phyloP scores from a whole-genome alignment of 2,329 filamentous ascomycete genomes.

The Aspergillus jensenii region DNA sequence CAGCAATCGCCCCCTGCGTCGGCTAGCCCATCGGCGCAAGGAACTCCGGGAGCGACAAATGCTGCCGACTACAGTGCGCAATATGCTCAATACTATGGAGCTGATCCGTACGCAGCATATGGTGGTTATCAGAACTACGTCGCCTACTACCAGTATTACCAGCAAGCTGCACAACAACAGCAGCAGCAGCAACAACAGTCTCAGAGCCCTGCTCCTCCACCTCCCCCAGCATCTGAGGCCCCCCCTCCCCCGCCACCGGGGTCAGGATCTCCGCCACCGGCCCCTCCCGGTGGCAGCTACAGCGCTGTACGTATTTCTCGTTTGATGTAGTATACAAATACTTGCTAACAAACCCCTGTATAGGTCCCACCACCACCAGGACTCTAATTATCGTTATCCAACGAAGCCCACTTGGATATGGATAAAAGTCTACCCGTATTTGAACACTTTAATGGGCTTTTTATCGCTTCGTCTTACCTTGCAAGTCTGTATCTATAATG shows the following conservation, averaged over 20 bases:
- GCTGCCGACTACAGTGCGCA: constrained; percentile 71
- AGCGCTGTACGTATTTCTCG: constrained; percentile 53
- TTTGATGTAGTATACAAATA: neutral
- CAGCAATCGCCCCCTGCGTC: constrained; percentile 41
- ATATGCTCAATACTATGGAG: constrained; percentile 77
- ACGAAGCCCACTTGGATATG: constrained; percentile 7
- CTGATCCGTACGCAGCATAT: constrained; percentile 86
- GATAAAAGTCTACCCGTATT: neutral
- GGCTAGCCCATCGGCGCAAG: constrained; percentile 46
- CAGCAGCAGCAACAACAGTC: constrained; percentile 43
- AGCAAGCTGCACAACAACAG: constrained; percentile 59
- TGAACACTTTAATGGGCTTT: neutral
- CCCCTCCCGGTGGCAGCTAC: constrained; percentile 59
- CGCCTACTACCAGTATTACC: constrained; percentile 67
- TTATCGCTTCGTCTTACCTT: neutral
- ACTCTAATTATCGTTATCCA: constrained; percentile 9
- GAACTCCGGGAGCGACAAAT: constrained; percentile 32
- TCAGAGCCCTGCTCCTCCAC: constrained; percentile 52
- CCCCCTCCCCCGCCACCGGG: constrained; percentile 62
- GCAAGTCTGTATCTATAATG: neutral
- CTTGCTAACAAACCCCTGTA: neutral
- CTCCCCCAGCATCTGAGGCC: constrained; percentile 55
- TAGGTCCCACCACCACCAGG: constrained; percentile 23
- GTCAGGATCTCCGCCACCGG: constrained; percentile 57
- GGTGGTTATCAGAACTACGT: constrained; percentile 79